Percentiles rank a stretch among this genome's conserved stretches.
Evolutionary conservation across 305 asterid genomes (phyloP).

Genomic region (Fraxinus nigra): DNA sequence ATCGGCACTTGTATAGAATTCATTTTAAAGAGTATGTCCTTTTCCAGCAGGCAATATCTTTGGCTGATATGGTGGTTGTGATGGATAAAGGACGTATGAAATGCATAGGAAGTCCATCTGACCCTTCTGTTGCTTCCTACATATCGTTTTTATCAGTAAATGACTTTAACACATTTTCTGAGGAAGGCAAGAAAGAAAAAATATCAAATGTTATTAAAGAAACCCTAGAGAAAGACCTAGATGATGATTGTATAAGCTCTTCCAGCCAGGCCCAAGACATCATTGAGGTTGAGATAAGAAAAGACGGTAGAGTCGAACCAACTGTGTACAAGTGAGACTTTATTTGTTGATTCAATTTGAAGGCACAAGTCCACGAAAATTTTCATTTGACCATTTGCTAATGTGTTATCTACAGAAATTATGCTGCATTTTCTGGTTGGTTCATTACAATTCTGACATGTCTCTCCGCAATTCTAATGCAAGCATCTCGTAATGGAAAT

Average conservation of each 20-base stretch:
- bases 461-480: constrained; percentile 87
- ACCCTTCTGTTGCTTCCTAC: constrained; percentile 51
- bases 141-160: constrained; percentile 51
- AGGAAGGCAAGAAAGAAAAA: constrained; percentile 30
- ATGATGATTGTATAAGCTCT: constrained; percentile 38
- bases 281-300: constrained; percentile 65
- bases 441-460: constrained; percentile 54
- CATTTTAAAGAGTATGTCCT: neutral
- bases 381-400: constrained; percentile 16
- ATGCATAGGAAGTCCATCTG: constrained; percentile 73
- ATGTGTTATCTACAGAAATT: constrained; percentile 52
- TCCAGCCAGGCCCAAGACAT: constrained; percentile 45
- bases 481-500: constrained; percentile 96
- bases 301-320: constrained; percentile 86
- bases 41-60: constrained; percentile 64
- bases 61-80: constrained; percentile 72
- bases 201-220: constrained; percentile 30
- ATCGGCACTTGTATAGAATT: neutral
- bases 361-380: neutral
- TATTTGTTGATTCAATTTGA: neutral
- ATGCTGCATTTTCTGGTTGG: constrained; percentile 92
- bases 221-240: constrained; percentile 32
- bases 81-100: constrained; percentile 79
- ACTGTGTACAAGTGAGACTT: constrained; percentile 75
- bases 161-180: constrained; percentile 39